Evolutionary conservation across 441 rosid species (phyloP), one percentile per base, ranked within the genome.

Genomic region (Gossypium laxum): DNA sequence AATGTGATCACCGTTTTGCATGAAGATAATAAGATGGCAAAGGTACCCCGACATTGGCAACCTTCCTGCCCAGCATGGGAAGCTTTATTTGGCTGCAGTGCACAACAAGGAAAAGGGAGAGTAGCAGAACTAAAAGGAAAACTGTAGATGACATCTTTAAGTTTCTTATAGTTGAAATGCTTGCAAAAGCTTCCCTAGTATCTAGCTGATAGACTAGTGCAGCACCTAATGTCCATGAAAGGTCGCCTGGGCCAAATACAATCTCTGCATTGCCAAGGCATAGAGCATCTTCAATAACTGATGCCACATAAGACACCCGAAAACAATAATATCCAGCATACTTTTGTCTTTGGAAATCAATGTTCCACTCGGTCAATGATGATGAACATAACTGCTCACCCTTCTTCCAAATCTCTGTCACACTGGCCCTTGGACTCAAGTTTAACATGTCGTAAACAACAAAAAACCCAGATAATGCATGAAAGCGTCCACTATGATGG

Each of bases 161-260:
- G 38, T 17, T 75, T 28, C 14, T 71, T 26, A 54, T 38, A 66
- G 77, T 58, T 18, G 69, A 64, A 32, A 69, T 43, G 54, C 48
- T 26, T 5, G 59, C 72, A 10, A 26, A 43, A 3, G 67, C 64
- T 74, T 75, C 21, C 7, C 12, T 51, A 59, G 59, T 52, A 63
- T 19, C 60, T 66, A 18, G 71, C 80, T 76, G 78, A 21, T 74
- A 73, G 68, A 81, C 71, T 67, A 88, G 74, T 56, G 87, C 82
- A 71, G 91, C 91, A 56, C 88, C 88, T 61, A 85, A 60, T n/a
- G 91, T 84, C 91, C 91, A 85, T 17, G 91, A 87, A 64, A 88
- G 57, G 76, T 88, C 83, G 5, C 79, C 85, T 47, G 91, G 91
- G 51, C 88, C 88, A 38, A 87, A 83, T 22, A 63, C 62, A 62